phyloP scores from a whole-genome alignment of 1,139 yeast genomes.

The Hyphopichia buzzinii region DNA sequence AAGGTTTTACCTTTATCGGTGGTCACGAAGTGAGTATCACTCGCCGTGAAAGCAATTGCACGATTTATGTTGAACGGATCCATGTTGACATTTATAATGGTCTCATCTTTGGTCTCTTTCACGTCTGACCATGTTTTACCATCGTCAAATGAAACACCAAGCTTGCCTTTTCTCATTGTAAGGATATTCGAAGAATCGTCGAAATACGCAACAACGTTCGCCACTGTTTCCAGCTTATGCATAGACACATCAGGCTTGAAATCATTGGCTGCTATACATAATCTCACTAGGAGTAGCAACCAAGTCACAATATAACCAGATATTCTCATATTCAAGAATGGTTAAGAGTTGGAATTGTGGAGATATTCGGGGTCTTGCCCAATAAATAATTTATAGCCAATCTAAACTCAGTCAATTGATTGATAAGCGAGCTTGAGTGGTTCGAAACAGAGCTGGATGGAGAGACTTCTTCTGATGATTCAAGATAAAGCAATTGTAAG shows the following conservation, averaged over 20 bases:
- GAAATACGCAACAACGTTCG: constrained; percentile 37
- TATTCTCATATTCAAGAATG: constrained; percentile 1
- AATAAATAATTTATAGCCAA: too few species aligned
- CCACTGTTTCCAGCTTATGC: constrained; percentile 10
- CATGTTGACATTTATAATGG: constrained; percentile 28
- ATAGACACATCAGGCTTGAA: constrained; percentile 20
- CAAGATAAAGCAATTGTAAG: too few species aligned
- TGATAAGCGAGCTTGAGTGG: too few species aligned
- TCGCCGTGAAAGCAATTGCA: constrained; percentile 51
- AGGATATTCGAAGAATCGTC: constrained; percentile 56
- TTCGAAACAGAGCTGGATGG: too few species aligned
- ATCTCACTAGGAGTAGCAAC: constrained; percentile 3
- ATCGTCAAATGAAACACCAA: constrained; percentile 52
- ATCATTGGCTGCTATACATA: constrained; percentile 12
- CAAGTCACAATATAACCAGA: background rate
- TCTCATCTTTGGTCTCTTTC: constrained; percentile 24
- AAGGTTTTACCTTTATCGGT: constrained; percentile 59
- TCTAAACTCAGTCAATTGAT: too few species aligned
- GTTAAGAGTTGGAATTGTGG: background rate
- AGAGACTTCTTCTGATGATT: too few species aligned
- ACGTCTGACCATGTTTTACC: constrained; percentile 54
- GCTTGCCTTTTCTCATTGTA: constrained; percentile 26
- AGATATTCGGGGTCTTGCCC: background rate
- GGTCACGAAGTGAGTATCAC: constrained; percentile 48
- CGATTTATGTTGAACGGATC: constrained; percentile 47